Base-by-base conservation (phyloP, 176 grass and related monocot genomes). In the Ensete ventricosum region DNA sequence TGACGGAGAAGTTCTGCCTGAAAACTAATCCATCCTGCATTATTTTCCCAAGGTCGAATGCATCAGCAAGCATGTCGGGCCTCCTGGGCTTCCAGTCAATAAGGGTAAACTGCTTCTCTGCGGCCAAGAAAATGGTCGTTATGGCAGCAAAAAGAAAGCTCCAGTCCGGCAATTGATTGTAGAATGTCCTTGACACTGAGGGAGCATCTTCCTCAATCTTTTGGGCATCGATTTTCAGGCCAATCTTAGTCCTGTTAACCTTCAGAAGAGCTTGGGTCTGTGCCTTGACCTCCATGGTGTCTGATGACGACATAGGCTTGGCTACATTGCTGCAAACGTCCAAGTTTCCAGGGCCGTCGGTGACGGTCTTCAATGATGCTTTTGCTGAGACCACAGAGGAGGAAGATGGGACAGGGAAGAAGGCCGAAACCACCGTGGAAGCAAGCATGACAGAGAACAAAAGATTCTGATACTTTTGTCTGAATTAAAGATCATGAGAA, bases 141-240 rank as follows among this genome's bases (percentile, higher is more conserved):
- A 98, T 81, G 72, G 95, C 95, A 6, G 95, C 95, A 73, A 98
- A 85, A 76, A 98, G 86, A 86, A 94, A 86, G 55, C 95, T 98
- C 90, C 95, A 98, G 14, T 98, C 90, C 1, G 90, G 90, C 73
- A 98, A 55, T 27, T 93, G 84, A 78, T 98, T 98, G 71, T 98
- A 98, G 80, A 93, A 97, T 9, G 95, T 99, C 73, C 82, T 93
- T 0, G 91, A 85, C 14, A 82, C 48, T 77, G 89, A 89, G 27
- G 83, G 69, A 65, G 78, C 60, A 9, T 54, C 55, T 69, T 82
- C 88, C 54, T 84, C 82, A 1, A 48, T 69, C 67, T 82, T 86
- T 77, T 67, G 27, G 24, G 26, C 25, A 34, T 68, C 63, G 16
- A 75, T 72, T 84, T 91, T 91, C 51, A 72, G 82, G 59, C 82